These are phyloP conservation scores for Xylaria arbuscula DNA, from an alignment of 2,329 filamentous ascomycete species.

Conservation along the genomic window DNA sequence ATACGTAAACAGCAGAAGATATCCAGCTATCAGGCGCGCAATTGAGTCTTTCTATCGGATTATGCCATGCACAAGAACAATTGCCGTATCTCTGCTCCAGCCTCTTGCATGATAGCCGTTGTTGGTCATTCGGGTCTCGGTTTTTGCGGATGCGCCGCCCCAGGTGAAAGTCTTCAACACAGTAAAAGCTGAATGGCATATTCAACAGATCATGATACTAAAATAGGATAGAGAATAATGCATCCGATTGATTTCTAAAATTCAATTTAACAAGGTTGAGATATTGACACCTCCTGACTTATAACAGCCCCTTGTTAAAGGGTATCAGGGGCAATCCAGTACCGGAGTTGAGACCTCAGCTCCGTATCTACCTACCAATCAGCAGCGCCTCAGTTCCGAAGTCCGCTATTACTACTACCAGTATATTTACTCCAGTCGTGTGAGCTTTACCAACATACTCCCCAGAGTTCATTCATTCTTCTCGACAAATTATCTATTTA, in stretches of 20 bases:
- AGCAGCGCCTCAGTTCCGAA: slow-evolving; percentile 12
- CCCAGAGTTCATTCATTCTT: not conserved
- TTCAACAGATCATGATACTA: too few species aligned
- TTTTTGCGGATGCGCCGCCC: slow-evolving; percentile 55
- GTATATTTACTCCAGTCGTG: not conserved
- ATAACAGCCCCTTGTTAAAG: not conserved
- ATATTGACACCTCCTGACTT: not conserved
- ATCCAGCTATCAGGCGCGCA: slow-evolving; percentile 58
- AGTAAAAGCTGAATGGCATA: slow-evolving; percentile 45
- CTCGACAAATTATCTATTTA: not conserved
- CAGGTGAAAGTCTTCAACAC: slow-evolving; percentile 55
- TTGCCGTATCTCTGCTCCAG: slow-evolving; percentile 47
- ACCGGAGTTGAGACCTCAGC: slow-evolving; percentile 11
- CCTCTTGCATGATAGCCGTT: slow-evolving; percentile 54
- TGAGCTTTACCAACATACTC: not conserved
- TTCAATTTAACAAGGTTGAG: not conserved
- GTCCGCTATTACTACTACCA: not conserved
- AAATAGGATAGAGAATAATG: not conserved
- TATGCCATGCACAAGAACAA: slow-evolving; percentile 55
- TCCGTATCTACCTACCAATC: not conserved
- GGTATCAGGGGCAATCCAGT: not conserved
- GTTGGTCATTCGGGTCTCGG: slow-evolving; percentile 50
- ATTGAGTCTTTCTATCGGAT: slow-evolving; percentile 60
- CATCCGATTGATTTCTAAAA: not conserved
- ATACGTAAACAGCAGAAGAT: slow-evolving; percentile 60